A percentile compares a stretch with the other conserved stretches of the same genome.
phyloP scores from a whole-genome alignment of 1,139 yeast genomes.

The Diutina sp. region DNA sequence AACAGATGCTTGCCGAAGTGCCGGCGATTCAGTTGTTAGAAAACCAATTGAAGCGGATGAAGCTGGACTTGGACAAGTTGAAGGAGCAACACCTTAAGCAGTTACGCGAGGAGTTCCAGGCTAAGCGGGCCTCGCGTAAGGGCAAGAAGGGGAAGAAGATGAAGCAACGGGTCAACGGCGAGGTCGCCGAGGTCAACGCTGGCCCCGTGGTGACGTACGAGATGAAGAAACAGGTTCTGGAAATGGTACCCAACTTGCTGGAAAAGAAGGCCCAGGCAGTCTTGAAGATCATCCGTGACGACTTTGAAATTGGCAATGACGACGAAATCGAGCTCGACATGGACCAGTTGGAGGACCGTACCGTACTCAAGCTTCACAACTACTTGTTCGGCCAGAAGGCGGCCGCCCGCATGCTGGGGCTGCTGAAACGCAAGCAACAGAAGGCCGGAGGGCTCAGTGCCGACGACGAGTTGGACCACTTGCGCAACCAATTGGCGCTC shows the following conservation, averaged over 20 bases:
- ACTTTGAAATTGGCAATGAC: conserved; percentile 61
- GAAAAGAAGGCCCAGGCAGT: conserved; percentile 79
- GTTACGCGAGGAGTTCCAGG: conserved; percentile 24
- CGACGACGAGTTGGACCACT: conserved; percentile 62
- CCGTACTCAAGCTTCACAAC: conserved; percentile 74
- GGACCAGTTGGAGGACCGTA: conserved; percentile 81
- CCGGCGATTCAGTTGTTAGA: conserved; percentile 88
- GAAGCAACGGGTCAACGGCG: conserved; percentile 9
- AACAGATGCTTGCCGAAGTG: conserved; percentile 52
- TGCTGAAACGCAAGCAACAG: conserved; percentile 69
- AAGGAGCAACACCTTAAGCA: conserved; percentile 58
- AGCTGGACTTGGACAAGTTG: conserved; percentile 68
- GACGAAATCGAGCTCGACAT: conserved; percentile 89
- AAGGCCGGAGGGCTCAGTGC: not conserved
- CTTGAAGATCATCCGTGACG: conserved; percentile 74
- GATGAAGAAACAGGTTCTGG: conserved; percentile 92
- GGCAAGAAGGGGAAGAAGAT: conserved; percentile 33
- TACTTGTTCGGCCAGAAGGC: conserved; percentile 54
- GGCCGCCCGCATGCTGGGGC: conserved; percentile 20
- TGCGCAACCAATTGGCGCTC: conserved; percentile 71
- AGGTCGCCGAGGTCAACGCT: conserved; percentile 5
- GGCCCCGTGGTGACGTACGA: conserved; percentile 65
- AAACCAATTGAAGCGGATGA: conserved; percentile 77
- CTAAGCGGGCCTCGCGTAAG: conserved; percentile 21
- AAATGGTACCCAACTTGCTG: conserved; percentile 64